These are phyloP conservation scores for Lentinula sp. DNA, from an alignment of 768 basidiomycete genomes.

Conservation along the genomic window DNA sequence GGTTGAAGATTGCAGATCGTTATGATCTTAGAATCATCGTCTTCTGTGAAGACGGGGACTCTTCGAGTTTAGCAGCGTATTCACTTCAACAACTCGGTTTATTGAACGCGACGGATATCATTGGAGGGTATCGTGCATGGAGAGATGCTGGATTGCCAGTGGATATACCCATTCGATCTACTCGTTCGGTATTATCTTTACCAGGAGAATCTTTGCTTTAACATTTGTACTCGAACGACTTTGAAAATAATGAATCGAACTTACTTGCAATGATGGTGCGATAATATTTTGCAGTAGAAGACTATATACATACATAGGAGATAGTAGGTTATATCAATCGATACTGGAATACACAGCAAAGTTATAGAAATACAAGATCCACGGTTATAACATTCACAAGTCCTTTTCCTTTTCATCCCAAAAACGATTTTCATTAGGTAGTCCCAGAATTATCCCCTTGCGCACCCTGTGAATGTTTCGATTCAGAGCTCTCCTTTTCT, in stretches of 20 bases:
- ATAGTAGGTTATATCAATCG: too few species aligned
- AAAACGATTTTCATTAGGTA: conserved; percentile 14
- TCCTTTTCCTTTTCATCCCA: too few species aligned
- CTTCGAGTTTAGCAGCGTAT: conserved; percentile 68
- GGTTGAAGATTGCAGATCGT: conserved; percentile 62
- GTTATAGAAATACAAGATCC: too few species aligned
- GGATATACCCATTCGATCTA: conserved; percentile 19
- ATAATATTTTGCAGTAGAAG: too few species aligned
- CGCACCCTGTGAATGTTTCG: too few species aligned
- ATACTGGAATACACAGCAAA: too few species aligned
- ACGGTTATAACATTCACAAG: too few species aligned
- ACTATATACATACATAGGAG: too few species aligned
- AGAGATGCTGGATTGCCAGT: conserved; percentile 60
- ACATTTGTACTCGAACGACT: too few species aligned
- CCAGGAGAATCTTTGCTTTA: neutral
- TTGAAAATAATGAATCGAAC: too few species aligned
- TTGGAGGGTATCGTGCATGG: conserved; percentile 74
- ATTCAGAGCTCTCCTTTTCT: neutral
- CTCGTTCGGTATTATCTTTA: neutral
- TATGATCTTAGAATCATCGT: conserved; percentile 73
- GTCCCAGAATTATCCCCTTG: too few species aligned
- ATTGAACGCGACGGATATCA: conserved; percentile 69
- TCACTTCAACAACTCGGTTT: conserved; percentile 65
- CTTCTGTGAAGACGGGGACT: conserved; percentile 69
- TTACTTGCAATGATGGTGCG: too few species aligned